A percentile compares a stretch with the other conserved stretches of the same genome.
Evolutionary conservation across 306 rosid genomes (phyloP).

Genomic region (Albizia julibrissin): DNA sequence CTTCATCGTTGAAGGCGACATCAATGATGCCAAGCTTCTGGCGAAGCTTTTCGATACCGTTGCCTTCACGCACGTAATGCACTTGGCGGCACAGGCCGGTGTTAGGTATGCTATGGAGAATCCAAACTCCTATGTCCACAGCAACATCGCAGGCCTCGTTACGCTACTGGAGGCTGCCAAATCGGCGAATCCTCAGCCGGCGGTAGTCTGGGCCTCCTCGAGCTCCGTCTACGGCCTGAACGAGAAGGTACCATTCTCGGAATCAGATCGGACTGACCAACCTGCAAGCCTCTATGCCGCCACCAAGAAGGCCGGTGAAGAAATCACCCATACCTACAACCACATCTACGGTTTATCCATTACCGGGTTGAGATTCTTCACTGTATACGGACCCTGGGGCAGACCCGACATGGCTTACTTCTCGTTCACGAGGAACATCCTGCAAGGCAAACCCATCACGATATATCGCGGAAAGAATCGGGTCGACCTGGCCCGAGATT

Average conservation of each 20-base stretch:
- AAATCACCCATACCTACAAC: conserved; percentile 69
- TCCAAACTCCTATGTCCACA: conserved; percentile 60
- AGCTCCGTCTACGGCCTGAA: conserved; percentile 79
- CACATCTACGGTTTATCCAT: conserved; percentile 70
- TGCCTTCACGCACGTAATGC: conserved; percentile 72
- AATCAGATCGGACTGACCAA: conserved; percentile 68
- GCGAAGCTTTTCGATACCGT: conserved; percentile 71
- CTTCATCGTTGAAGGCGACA: conserved; percentile 72
- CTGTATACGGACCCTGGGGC: conserved; percentile 81
- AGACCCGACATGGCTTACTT: conserved; percentile 80
- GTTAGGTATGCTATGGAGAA: conserved; percentile 79
- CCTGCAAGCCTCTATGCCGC: conserved; percentile 79
- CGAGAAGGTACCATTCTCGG: conserved; percentile 71
- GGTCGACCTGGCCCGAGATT: conserved; percentile 64
- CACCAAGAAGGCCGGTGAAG: conserved; percentile 79
- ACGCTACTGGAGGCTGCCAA: conserved; percentile 60
- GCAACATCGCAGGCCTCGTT: conserved; percentile 75
- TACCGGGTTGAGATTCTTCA: conserved; percentile 71
- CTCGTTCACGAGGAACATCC: conserved; percentile 63
- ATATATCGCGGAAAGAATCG: conserved; percentile 53
- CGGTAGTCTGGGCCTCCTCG: conserved; percentile 72
- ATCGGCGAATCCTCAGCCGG: conserved; percentile 70
- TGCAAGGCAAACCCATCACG: conserved; percentile 56
- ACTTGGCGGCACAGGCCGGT: conserved; percentile 79
- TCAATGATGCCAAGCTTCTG: conserved; percentile 52